phyloP scores from a whole-genome alignment of 164 flowering plant genomes.

The Malania oleifera region DNA sequence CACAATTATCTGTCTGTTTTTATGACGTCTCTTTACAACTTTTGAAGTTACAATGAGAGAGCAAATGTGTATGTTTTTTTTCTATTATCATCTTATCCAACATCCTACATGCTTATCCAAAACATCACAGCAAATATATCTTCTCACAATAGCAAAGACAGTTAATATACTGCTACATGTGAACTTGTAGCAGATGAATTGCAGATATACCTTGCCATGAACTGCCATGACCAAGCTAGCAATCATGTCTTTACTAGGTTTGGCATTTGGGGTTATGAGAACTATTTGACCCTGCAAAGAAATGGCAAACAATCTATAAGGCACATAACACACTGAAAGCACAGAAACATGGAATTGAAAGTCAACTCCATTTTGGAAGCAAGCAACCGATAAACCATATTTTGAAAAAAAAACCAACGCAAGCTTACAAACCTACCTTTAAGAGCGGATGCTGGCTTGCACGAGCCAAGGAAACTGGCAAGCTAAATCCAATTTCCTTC shows the following conservation, averaged over 20 bases:
- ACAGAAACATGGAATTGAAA: background rate
- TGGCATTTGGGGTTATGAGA: background rate
- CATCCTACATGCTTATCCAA: no score
- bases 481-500: slow-evolving; percentile 3
- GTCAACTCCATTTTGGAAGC: background rate
- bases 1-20: no score
- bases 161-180: background rate
- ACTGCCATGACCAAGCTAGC: background rate
- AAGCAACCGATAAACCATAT: background rate
- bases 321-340: background rate
- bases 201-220: background rate
- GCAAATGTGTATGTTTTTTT: no score
- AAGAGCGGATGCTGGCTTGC: background rate
- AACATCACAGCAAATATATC: background rate
- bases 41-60: no score
- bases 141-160: background rate
- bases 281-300: background rate
- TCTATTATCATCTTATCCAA: no score
- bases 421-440: background rate
- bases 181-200: background rate
- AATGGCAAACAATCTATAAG: background rate
- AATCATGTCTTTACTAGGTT: background rate
- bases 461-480: background rate
- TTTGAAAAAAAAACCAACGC: background rate
- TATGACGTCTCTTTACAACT: no score